A percentile compares a stretch with the other conserved stretches of the same genome.
phyloP scores from a whole-genome alignment of 176 grass and related monocot species.

The Pontederia paniculata region DNA sequence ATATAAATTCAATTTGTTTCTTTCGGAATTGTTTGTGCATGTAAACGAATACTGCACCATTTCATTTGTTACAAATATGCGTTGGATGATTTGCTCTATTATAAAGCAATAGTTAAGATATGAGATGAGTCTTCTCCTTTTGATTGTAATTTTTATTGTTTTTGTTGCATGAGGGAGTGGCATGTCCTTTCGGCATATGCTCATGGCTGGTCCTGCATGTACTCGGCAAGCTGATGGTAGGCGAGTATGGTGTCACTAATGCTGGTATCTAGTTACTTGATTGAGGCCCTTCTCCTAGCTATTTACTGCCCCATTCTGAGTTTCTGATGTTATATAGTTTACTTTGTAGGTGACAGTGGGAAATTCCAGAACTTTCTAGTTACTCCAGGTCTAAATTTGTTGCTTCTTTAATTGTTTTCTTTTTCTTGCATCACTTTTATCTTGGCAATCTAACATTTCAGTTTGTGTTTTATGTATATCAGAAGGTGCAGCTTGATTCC shows the following conservation, averaged over 20 bases:
- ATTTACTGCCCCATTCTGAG: background rate
- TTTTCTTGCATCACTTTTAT: too few relatives aligned
- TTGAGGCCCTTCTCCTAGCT: background rate
- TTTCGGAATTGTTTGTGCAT: background rate
- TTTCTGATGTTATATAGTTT: background rate
- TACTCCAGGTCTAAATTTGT: background rate
- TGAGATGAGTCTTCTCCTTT: conserved; percentile 2
- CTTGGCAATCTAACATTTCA: too few relatives aligned
- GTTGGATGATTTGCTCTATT: background rate
- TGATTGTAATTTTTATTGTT: background rate
- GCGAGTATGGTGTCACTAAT: background rate
- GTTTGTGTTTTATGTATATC: too few relatives aligned
- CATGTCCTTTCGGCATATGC: background rate
- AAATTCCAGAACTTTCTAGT: background rate
- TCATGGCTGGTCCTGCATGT: background rate
- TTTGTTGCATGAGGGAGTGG: conserved; percentile 6
- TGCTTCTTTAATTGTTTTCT: background rate
- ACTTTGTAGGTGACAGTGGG: background rate
- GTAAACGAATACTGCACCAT: background rate
- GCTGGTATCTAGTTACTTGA: background rate
- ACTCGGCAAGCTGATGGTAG: background rate
- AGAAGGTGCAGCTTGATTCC: too few relatives aligned
- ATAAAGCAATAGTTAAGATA: background rate
- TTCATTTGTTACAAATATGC: background rate
- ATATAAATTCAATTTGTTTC: background rate